Evolutionary conservation across 768 basidiomycete species (phyloP).

Genomic region (Trametes cinnabarina): DNA sequence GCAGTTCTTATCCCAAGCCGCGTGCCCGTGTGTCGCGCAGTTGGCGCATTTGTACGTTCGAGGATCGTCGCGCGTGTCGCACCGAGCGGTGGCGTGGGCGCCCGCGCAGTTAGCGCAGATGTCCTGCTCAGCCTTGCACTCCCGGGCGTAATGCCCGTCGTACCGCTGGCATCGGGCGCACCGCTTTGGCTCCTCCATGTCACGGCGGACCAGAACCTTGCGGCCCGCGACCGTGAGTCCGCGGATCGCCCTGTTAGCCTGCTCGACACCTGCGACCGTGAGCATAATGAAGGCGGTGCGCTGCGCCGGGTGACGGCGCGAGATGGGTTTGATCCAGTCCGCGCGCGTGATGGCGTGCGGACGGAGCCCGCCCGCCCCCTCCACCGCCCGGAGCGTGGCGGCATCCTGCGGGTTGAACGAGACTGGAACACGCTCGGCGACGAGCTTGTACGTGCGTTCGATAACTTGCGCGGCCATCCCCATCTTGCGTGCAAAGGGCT

Average conservation of each 20-base stretch:
- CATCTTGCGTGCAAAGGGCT: constrained; percentile 6
- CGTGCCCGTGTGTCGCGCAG: constrained; percentile 30
- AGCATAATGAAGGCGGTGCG: constrained; percentile 26
- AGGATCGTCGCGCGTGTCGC: constrained; percentile 8
- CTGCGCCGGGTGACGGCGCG: constrained; percentile 19
- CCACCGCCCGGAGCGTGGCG: not conserved
- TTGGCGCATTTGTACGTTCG: constrained; percentile 22
- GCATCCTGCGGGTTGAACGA: not conserved
- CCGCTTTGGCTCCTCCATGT: constrained; percentile 22
- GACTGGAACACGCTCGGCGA: constrained; percentile 2
- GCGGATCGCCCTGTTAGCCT: constrained; percentile 27
- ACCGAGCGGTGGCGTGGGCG: constrained; percentile 21
- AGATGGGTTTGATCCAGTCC: constrained; percentile 29
- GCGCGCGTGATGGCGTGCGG: not conserved
- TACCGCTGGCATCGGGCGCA: constrained; percentile 33
- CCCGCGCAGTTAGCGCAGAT: constrained; percentile 22
- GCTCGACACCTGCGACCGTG: constrained; percentile 13
- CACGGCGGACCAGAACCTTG: constrained; percentile 13
- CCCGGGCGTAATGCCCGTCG: constrained; percentile 15
- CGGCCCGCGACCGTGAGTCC: constrained; percentile 22
- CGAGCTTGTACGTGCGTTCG: constrained; percentile 6
- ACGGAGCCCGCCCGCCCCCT: not conserved
- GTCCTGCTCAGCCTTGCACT: constrained; percentile 13
- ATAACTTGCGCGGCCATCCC: not conserved
- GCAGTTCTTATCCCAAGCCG: constrained; percentile 29